Base-by-base conservation (phyloP, 1,139 yeast species). In the Kurtzmaniella quercitrusa region DNA sequence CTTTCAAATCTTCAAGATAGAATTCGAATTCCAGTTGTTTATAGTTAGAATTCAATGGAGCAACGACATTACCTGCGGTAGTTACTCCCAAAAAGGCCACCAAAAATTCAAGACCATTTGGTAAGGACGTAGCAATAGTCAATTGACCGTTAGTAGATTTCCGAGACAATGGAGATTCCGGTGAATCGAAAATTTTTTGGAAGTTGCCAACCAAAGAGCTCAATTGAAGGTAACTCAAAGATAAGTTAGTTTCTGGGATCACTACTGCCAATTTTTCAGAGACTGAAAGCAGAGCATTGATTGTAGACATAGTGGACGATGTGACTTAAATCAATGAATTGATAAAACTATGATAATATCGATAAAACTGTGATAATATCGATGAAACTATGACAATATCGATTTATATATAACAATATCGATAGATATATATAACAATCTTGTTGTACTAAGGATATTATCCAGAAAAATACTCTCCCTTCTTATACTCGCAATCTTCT, bases 41-140 rank as follows among this genome's bases (percentile, higher is more conserved):
- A 59, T 81, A 81, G 44, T 71, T 71, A 12, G 86, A 75, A 54
- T 82, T 82, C 55, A 82, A 63, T 3, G 89, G 89, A 3, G 86
- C 85, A 17, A 83, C 84, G 38, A 81, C 66, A 51, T 74, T 68
- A 0, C 79, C 74, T 21, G 77, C 71, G 50, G 75, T 70, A 1
- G 85, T 76, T 17, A 74, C 65, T 1, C 78, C 82, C 17, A 81
- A 58, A 53, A 81, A 82, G 1, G 77, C 63, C 8, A 72, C 70
- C 2, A 77, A 70, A 43, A 81, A 75, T 52, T 82, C 88, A 31
- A 82, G 55, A 4, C 77, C 66, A 56, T 82, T 82, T 29, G 82
- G 80, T 47, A 82, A 60, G 0, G 85, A 70, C 36, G 82, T 79
- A 0, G 84, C 82, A 41, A 82, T 67, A 2, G 83, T 73, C 2